Base-by-base conservation (phyloP, 345 rosid species). In the Lumnitzera littorea region DNA sequence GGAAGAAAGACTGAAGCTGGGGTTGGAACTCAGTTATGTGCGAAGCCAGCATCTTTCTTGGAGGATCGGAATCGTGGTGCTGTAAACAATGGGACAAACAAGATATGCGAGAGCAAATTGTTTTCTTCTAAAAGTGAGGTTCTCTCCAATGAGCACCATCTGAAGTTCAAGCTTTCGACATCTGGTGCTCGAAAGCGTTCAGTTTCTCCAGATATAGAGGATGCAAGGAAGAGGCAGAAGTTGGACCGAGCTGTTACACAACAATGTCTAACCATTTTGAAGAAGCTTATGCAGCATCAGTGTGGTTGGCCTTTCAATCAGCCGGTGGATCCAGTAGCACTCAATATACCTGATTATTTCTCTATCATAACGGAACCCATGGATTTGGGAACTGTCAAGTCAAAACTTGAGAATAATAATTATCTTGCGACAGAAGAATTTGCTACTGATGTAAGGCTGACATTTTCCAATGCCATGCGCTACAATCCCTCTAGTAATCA, bases 341-440 rank as follows among this genome's bases (percentile, higher is more conserved):
- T 89, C 64, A 61, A 62, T 7, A 81, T 92, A 70, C 98, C 96
- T 14, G 98, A 92, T 74, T 92, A 89, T 67, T 92, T 92, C 69
- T 61, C 81, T 43, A 67, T 92, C 15, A 76, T 92, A 61, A 55
- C 75, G 2, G 58, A 74, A 29, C 98, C 98, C 12, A 92, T 92
- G 98, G 98, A 92, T 78, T 61, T 92, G 49, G 96, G 96, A 47
- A 89, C 98, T 12, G 60, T 92, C 14, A 84, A 73, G 50, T 84
- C 68, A 1, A 88, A 78, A 54, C 72, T 91, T 67, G 70, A 58
- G 52, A 85, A 71, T 59, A 82, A 76, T 55, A 27, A 13, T 24
- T 92, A 92, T 60, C 24, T 3, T 49, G 73, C 57, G 31, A 23
- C 61, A 1, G 78, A 89, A 55, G 98, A 84, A 64, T 89, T 92